Evolutionary conservation across 352 stramenopile genomes (phyloP), one percentile per base, ranked within the genome.

Genomic region (Globisporangium nodosum): DNA sequence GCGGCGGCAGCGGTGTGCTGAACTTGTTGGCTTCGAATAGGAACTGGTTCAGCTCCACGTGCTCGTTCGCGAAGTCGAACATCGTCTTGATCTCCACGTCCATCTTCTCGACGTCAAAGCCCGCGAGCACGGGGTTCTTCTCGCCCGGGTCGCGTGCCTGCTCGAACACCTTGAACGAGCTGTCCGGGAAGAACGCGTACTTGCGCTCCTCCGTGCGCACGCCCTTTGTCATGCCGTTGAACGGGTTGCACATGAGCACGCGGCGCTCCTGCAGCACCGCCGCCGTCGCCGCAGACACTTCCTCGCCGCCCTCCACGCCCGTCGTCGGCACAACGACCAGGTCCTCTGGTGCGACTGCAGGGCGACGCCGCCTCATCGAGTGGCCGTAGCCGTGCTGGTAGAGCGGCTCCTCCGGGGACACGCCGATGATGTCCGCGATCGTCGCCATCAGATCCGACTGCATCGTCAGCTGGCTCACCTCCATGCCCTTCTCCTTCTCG

Each of bases 401-500:
- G 11, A 88, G 56, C 30, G 77, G 77, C 45, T 78, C 53, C 4
- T 87, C 69, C 13, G 64, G 53, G 2, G 64, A 76, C 3, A 90
- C 77, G 16, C 75, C 80, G 1, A 90, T 7, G 18, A 90, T 71
- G 45, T 90, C 77, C 0, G 80, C 80, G 58, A 90, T 75, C 21
- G 80, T 90, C 1, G 77, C 75, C 80, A 90, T 87, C 5, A 90
- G 56, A 55, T 90, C 80, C 13, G 76, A 82, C 64, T 90, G 79
- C 75, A 86, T 85, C 11, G 77, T 79, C 31, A 87, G 60, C 54
- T 90, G 75, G 37, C 78, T 65, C 46, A 90, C 73, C 8, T 73
- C 55, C 9, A 54, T 73, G 4, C 79, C 77, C 35, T 73, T 77
- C 39, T 86, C 69, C 3, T 72, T 46, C 0, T 75, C 69, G 13